Conservation (phyloP, 176 grass and related monocot species). For the Stipa capillata region DNA sequence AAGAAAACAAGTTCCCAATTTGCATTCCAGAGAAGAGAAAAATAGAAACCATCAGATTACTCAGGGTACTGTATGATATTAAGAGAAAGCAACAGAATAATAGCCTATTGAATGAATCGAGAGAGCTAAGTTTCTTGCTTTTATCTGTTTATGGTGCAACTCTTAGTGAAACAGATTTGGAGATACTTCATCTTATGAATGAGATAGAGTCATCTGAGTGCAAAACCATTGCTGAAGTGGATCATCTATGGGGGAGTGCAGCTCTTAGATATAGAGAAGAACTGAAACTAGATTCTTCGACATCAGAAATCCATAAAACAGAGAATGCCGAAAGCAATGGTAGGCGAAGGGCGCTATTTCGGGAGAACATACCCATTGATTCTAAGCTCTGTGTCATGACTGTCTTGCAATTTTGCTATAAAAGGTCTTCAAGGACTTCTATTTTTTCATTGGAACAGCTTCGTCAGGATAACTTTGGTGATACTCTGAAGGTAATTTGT, state of each 20-base stretch:
- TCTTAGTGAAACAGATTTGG: conserved; percentile 71
- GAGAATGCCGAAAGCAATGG: conserved; percentile 45
- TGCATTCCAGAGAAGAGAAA: conserved; percentile 44
- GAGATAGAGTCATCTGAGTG: conserved; percentile 66
- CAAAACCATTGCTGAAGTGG: conserved; percentile 65
- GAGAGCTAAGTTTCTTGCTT: conserved; percentile 65
- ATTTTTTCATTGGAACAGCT: conserved; percentile 58
- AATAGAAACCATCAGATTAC: conserved; percentile 77
- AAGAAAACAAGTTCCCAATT: conserved; percentile 27
- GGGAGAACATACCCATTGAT: conserved; percentile 93
- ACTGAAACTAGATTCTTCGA: conserved; percentile 48
- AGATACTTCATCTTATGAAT: conserved; percentile 82
- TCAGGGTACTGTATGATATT: conserved; percentile 81
- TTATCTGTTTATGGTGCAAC: conserved; percentile 87
- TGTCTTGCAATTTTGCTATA: conserved; percentile 68
- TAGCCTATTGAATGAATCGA: conserved; percentile 46
- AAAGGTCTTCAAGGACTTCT: conserved; percentile 47
- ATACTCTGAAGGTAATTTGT: conserved; percentile 54
- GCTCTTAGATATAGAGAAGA: conserved; percentile 69
- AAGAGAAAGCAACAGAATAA: conserved; percentile 49
- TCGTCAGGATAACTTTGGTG: conserved; percentile 33
- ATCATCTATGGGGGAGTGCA: conserved; percentile 81
- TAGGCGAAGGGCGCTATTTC: conserved; percentile 55
- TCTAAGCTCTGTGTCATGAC: conserved; percentile 61
- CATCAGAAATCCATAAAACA: conserved; percentile 20